Percentiles rank a stretch among this genome's conserved stretches.
phyloP scores from a whole-genome alignment of 805 yeast species.

The Starmerella apicola region DNA sequence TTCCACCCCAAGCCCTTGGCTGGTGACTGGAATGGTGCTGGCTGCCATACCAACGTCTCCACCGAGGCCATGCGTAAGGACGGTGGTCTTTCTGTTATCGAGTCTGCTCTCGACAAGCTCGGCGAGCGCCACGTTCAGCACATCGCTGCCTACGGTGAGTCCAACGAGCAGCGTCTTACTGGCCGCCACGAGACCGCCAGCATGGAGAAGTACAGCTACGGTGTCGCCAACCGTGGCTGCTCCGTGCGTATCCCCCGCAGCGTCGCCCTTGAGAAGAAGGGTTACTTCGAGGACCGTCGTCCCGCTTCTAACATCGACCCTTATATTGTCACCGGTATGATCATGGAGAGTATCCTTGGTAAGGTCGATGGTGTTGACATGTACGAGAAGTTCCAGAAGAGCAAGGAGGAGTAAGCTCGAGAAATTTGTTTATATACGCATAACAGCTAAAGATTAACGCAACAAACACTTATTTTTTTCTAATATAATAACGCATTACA shows the following conservation, averaged over 20 bases:
- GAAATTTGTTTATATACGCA: no score
- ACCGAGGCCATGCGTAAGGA: constrained; percentile 80
- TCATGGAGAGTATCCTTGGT: constrained; percentile 94
- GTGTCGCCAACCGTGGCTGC: constrained; percentile 99
- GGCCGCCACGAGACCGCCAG: constrained; percentile 99
- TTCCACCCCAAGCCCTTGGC: constrained; percentile 98
- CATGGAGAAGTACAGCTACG: constrained; percentile 77
- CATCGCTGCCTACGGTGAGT: constrained; percentile 87
- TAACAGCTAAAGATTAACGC: no score
- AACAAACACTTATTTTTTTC: no score
- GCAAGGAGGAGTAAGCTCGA: constrained; percentile 13
- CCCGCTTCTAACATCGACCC: constrained; percentile 99
- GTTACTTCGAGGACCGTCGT: constrained; percentile 99
- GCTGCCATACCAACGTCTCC: constrained; percentile 98
- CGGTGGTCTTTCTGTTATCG: constrained; percentile 94
- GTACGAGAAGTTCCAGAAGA: constrained; percentile 26
- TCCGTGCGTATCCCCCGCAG: constrained; percentile 98
- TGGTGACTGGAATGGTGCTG: constrained; percentile 99
- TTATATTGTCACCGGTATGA: constrained; percentile 95
- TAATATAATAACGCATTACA: no score
- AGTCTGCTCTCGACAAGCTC: constrained; percentile 82
- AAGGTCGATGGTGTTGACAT: constrained; percentile 89
- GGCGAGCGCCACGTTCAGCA: constrained; percentile 96
- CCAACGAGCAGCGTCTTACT: constrained; percentile 88
- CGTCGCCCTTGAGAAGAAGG: constrained; percentile 94